A percentile compares a stretch with the other conserved stretches of the same genome.
phyloP scores from a whole-genome alignment of 768 basidiomycete species.

The Macrolepiota fuliginosa region DNA sequence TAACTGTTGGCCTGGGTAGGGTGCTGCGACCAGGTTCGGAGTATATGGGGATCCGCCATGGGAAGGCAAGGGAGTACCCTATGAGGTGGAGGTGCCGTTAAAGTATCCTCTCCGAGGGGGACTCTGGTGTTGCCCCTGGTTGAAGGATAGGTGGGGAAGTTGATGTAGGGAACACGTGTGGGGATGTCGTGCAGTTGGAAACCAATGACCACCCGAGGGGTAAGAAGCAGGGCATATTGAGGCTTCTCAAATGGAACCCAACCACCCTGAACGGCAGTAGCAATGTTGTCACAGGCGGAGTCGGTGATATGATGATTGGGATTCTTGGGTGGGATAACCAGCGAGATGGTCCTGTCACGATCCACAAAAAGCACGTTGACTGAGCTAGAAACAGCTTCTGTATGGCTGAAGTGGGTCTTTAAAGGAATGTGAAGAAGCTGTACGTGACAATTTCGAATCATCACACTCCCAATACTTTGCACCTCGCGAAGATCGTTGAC shows the following conservation, averaged over 20 bases:
- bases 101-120: slow-evolving; percentile 34
- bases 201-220: too few relatives aligned
- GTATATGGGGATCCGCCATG: background rate
- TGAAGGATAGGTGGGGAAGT: slow-evolving; percentile 67
- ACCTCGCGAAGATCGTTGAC: slow-evolving; percentile 69
- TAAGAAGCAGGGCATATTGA: slow-evolving; percentile 42
- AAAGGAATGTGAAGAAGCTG: slow-evolving; percentile 67
- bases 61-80: slow-evolving; percentile 7
- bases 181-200: slow-evolving; percentile 60
- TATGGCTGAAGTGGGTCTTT: slow-evolving; percentile 74
- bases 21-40: slow-evolving; percentile 24
- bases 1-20: slow-evolving; percentile 33
- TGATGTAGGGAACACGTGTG: slow-evolving; percentile 43
- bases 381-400: slow-evolving; percentile 74
- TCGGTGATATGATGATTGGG: slow-evolving; percentile 57
- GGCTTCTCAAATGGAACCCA: slow-evolving; percentile 42
- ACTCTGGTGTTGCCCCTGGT: slow-evolving; percentile 56
- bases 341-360: slow-evolving; percentile 50
- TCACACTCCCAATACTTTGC: slow-evolving; percentile 55
- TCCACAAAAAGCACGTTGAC: slow-evolving; percentile 76
- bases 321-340: slow-evolving; percentile 52
- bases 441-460: slow-evolving; percentile 39
- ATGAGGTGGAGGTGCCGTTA: slow-evolving; percentile 1
- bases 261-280: slow-evolving; percentile 33
- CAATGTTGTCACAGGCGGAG: slow-evolving; percentile 44